These are phyloP conservation scores for Hypoxylon perforatum DNA, from an alignment of 495 filamentous ascomycete genomes.

Conservation along the genomic window DNA sequence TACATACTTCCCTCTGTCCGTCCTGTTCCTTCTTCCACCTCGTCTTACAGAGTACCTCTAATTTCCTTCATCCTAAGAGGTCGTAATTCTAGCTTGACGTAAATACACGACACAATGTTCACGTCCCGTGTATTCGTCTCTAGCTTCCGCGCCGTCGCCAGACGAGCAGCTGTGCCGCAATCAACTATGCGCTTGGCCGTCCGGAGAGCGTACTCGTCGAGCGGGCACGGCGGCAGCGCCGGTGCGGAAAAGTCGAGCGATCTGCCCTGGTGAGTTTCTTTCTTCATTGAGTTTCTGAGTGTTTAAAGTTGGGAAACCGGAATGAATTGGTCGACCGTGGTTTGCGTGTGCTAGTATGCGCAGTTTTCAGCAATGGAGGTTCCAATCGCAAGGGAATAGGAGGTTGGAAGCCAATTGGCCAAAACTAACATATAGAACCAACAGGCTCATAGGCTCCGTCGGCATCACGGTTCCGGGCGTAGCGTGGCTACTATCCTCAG, in stretches of 20 bases:
- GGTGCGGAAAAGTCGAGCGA: constrained; percentile 40
- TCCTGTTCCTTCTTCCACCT: no score
- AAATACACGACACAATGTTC: constrained; percentile 10
- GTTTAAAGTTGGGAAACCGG: no score
- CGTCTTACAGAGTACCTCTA: no score
- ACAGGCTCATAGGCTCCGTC: constrained; percentile 40
- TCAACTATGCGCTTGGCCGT: not conserved
- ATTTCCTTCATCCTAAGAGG: no score
- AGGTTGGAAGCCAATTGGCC: not conserved
- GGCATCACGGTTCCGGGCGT: constrained; percentile 29
- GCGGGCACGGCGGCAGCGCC: constrained; percentile 20
- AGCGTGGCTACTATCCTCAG: constrained; percentile 16
- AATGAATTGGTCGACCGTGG: no score
- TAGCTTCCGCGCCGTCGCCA: constrained; percentile 16
- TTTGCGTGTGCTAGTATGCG: no score
- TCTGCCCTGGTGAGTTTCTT: constrained; percentile 41
- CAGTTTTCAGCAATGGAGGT: no score
- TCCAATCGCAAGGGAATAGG: no score
- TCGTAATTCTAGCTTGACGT: no score
- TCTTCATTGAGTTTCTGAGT: not conserved
- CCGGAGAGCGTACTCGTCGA: constrained; percentile 30
- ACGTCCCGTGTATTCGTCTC: constrained; percentile 22
- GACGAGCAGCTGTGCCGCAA: constrained; percentile 15
- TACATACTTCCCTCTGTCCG: no score
- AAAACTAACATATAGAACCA: not conserved